A percentile compares a stretch with the other conserved stretches of the same genome.
Evolutionary conservation across 208 protist species (phyloP).

Genomic region (Phytomonas sp.): DNA sequence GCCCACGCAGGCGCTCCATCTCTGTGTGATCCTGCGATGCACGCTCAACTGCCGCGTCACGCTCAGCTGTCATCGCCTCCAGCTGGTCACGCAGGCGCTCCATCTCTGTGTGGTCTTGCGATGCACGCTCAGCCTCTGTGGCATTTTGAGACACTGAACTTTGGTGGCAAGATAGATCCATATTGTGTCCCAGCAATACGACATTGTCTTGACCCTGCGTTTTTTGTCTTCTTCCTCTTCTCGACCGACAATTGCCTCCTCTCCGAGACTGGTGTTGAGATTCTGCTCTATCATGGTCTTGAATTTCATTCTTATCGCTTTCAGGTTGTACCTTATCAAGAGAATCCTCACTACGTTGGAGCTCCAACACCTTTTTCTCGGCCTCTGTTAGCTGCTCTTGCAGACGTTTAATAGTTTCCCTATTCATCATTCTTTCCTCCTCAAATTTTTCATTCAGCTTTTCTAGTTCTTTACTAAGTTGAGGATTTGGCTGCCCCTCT

Average conservation of each 20-base stretch:
- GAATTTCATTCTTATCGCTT: not conserved
- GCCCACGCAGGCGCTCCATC: not conserved
- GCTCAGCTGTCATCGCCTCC: constrained; percentile 3
- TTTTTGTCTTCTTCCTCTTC: not conserved
- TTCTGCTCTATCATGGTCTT: not conserved
- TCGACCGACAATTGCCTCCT: not conserved
- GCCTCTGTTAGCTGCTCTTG: not conserved
- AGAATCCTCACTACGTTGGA: not conserved
- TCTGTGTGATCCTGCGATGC: not conserved
- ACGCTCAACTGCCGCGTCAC: not conserved
- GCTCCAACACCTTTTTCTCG: not conserved
- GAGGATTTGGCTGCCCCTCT: not conserved
- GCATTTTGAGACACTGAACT: not conserved
- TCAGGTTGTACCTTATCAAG: not conserved
- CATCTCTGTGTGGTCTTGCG: not conserved
- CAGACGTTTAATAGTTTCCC: not conserved
- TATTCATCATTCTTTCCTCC: not conserved
- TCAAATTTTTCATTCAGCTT: not conserved
- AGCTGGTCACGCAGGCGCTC: not conserved
- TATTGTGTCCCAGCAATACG: not conserved
- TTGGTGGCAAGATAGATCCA: not conserved
- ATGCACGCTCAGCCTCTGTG: not conserved
- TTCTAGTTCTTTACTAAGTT: not conserved
- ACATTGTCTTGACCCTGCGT: not conserved
- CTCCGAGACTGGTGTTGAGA: not conserved